Evolutionary conservation across 371 early-diverging fungal species (phyloP), one percentile per base, ranked within the genome.

Genomic region (Ordospora colligata): DNA sequence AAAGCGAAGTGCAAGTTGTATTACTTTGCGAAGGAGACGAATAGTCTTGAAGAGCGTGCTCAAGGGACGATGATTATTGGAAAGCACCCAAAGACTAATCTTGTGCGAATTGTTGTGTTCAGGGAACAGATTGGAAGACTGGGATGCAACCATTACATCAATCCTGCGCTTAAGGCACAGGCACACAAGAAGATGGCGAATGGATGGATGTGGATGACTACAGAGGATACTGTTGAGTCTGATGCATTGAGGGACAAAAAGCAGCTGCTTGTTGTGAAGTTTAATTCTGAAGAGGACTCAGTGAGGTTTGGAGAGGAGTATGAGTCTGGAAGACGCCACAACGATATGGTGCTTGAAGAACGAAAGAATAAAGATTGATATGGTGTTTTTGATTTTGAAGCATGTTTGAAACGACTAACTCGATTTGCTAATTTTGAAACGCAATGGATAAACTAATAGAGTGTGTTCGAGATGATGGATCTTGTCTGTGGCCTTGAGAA

Each of bases 81-180:
- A 19, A 58, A 46, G 22, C 49, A 21, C 23, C 49, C 67, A 42
- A 63, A 69, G 7, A 69, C 21, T 23, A 42, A 67, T 14, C 49
- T 75, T 54, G 50, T 52, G 19, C 79, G 65, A 70, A 42, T 82
- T n/a, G 44, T 73, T 23, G 77, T 82, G 76, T 50, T 72, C 32
- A 46, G 82, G 44, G 80, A 82, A 25, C 54, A 70, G 40, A 45
- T 82, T 23, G 73, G 42, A 43, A 69, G 68, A 51, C 54, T 73
- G 22, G 82, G 82, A 25, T 75, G 76, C 63, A 69, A 79, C 73
- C 82, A 82, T 64, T 79, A 54, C 63, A 79, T 82, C 62, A 43
- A 73, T 6, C 74, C 76, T 14, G 43, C 40, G 5, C 54, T 40
- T 27, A 40, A 63, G 32, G 45, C 77, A 17, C 27, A 45, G 17